Evolutionary conservation across 129 eudicot species (phyloP).

Genomic region (Artemisia argyi): DNA sequence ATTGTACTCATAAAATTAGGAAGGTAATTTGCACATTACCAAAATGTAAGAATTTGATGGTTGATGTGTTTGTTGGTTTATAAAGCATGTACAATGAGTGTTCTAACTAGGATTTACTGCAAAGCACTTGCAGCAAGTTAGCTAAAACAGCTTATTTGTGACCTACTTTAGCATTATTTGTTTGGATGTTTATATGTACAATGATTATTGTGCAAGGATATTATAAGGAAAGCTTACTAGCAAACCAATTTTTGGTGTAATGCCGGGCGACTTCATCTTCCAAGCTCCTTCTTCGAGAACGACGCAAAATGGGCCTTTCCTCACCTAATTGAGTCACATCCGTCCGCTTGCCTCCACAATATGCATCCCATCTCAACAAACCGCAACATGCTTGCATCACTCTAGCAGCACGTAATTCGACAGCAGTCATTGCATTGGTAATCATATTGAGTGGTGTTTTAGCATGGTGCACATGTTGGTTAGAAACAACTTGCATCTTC

Average conservation of each 20-base stretch:
- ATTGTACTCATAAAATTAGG: no score
- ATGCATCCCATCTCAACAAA: slow-evolving; percentile 18
- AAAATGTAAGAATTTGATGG: no score
- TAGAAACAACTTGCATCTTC: neutral
- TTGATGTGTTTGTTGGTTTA: no score
- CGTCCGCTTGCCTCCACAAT: slow-evolving; percentile 32
- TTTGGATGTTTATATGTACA: no score
- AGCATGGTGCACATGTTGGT: slow-evolving; percentile 16
- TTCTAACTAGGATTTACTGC: no score
- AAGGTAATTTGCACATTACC: no score
- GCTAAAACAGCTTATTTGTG: no score
- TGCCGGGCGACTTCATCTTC: slow-evolving; percentile 13
- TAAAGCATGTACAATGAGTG: no score
- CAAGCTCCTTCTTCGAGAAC: slow-evolving; percentile 4
- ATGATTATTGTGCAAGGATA: no score
- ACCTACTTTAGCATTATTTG: no score
- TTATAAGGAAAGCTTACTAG: slow-evolving; percentile 5
- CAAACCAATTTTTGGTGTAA: slow-evolving; percentile 22
- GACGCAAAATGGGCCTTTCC: slow-evolving; percentile 16
- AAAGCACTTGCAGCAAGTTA: no score
- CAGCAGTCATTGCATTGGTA: neutral
- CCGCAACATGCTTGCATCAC: slow-evolving; percentile 26
- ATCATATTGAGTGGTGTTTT: neutral
- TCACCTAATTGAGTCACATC: slow-evolving; percentile 23
- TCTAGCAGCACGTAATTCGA: neutral